Conservation (phyloP, 2,329 filamentous ascomycete species). For the Colletotrichum aenigma region DNA sequence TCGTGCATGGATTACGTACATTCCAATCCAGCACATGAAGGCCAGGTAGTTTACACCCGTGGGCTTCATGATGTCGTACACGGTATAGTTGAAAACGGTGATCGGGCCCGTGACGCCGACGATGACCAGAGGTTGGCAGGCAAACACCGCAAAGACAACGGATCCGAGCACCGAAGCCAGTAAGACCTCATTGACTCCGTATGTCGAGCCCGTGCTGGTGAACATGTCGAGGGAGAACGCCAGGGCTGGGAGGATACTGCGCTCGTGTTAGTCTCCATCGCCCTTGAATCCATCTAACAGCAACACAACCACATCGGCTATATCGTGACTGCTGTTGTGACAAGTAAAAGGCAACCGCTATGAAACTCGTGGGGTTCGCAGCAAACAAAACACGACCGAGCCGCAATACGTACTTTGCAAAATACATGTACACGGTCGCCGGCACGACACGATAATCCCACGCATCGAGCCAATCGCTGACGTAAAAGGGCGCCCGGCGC, state of each 20-base stretch:
- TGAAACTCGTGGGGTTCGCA: too few species aligned
- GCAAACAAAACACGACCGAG: neutral
- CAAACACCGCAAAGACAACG: conserved; percentile 79
- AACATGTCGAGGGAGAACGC: conserved; percentile 96
- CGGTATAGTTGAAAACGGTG: conserved; percentile 92
- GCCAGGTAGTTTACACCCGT: conserved; percentile 81
- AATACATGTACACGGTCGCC: conserved; percentile 92
- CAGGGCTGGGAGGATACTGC: conserved; percentile 81
- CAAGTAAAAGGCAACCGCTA: neutral
- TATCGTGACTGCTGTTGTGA: neutral
- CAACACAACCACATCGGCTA: neutral
- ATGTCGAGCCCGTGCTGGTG: conserved; percentile 81
- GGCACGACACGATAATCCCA: conserved; percentile 91
- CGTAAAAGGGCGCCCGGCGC: conserved; percentile 76
- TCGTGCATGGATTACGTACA: conserved; percentile 50
- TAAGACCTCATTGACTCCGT: conserved; percentile 91
- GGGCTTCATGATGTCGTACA: conserved; percentile 84
- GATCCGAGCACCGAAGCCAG: conserved; percentile 82
- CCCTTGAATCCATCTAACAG: neutral
- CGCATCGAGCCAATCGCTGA: conserved; percentile 83
- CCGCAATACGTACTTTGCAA: conserved; percentile 72
- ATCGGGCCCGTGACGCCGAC: conserved; percentile 93
- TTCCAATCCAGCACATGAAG: conserved; percentile 91
- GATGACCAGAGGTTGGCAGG: conserved; percentile 86
- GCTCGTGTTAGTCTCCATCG: conserved; percentile 8